A percentile compares a stretch with the other conserved stretches of the same genome.
Evolutionary conservation across 192 early-diverging fungal genomes (phyloP).

Genomic region (Obelidium mucronatum): DNA sequence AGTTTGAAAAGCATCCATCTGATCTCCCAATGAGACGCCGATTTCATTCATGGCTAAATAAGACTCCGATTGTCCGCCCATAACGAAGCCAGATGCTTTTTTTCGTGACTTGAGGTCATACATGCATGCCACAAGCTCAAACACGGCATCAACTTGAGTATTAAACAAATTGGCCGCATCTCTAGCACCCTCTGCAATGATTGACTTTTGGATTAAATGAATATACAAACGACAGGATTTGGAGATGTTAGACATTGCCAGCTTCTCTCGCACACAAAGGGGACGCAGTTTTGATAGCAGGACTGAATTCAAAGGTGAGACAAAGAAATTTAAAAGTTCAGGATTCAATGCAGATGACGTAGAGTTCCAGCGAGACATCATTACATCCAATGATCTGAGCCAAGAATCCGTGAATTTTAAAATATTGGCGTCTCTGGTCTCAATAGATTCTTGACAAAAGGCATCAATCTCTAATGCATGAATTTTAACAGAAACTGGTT

Average conservation of each 20-base stretch:
- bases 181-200: background rate
- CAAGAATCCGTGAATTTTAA: slow-evolving; percentile 34
- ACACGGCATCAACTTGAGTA: background rate
- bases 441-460: slow-evolving; percentile 22
- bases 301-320: slow-evolving; percentile 12
- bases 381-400: slow-evolving; percentile 33
- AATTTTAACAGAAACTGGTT: slow-evolving; percentile 27
- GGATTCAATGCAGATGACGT: slow-evolving; percentile 23
- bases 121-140: background rate
- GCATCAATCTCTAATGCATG: slow-evolving; percentile 24
- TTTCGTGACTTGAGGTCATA: background rate
- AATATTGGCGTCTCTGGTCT: background rate
- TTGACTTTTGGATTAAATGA: slow-evolving; percentile 1
- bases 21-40: background rate
- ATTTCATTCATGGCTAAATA: background rate
- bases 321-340: slow-evolving; percentile 18
- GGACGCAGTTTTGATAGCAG: slow-evolving; percentile 26
- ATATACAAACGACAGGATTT: background rate
- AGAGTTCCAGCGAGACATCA: slow-evolving; percentile 26
- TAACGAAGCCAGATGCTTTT: background rate
- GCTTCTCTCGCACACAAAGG: background rate
- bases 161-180: background rate
- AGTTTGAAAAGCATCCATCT: background rate
- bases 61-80: background rate
- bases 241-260: background rate